Evolutionary conservation across 2,329 filamentous ascomycete species (phyloP).

Genomic region (Pestalotiopsis sp.): DNA sequence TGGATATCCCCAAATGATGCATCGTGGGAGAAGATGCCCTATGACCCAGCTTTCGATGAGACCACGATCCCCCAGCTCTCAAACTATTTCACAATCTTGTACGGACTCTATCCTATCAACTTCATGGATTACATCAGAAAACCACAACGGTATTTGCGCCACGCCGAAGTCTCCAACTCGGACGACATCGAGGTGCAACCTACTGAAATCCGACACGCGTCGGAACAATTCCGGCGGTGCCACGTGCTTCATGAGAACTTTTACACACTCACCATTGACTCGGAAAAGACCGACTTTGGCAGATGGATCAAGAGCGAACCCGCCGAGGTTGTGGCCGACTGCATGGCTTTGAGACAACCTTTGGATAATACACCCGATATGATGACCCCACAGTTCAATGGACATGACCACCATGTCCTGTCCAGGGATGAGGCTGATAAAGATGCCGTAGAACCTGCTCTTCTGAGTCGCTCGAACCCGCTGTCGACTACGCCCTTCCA

Average conservation of each 20-base stretch:
- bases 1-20: constrained; percentile 33
- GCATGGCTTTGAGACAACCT: constrained; percentile 66
- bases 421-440: constrained; percentile 34
- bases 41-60: constrained; percentile 64
- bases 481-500: constrained; percentile 24
- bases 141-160: constrained; percentile 76
- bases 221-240: constrained; percentile 72
- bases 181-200: constrained; percentile 80
- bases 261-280: constrained; percentile 77
- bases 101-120: constrained; percentile 82
- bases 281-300: constrained; percentile 75
- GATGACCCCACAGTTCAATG: constrained; percentile 20
- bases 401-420: constrained; percentile 23
- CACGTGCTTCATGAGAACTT: constrained; percentile 86
- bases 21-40: constrained; percentile 67
- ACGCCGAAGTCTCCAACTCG: constrained; percentile 69
- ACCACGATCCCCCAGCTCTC: constrained; percentile 67
- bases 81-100: constrained; percentile 80
- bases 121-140: constrained; percentile 87
- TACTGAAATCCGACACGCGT: constrained; percentile 74
- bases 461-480: constrained; percentile 42
- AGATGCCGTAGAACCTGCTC: constrained; percentile 38
- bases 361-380: constrained; percentile 25
- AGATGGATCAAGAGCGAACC: constrained; percentile 82
- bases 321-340: constrained; percentile 79